Base-by-base conservation (phyloP, 202 grass and related monocot species). In the Zoysia matrella region DNA sequence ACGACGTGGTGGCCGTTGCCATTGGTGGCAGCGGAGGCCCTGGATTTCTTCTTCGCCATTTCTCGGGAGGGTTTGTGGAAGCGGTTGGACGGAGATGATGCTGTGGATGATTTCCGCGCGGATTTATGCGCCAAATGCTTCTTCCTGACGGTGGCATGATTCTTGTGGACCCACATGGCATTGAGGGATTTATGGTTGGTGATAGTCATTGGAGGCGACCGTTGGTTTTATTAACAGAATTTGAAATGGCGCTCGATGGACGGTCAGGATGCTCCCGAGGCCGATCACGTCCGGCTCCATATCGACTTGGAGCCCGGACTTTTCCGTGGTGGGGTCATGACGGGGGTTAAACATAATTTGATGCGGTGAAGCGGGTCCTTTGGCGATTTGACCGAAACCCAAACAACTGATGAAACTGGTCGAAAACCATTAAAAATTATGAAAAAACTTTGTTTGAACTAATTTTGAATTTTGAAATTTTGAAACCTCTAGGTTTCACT, bases 1-100 rank as follows among this genome's bases (percentile, higher is more conserved):
- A 6, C 2, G 5, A 79, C 66, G 3, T 64, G 61, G 44, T 5
- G 8, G 44, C 77, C 80, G 52, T 86, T 78, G 7, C 16, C 11
- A 11, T 74, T 52, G 30, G 30, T 48, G 85, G 65, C 44, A 72
- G 79, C 60, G 43, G 67, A 49, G 78, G 65, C 18, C 74, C 54
- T 8, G 48, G 81, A 82, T 51, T 91, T 88, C 82, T 91, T 88
- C 69, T 91, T 91, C 67, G 85, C 89, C 89, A 91, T 91, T 62
- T 63, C 60, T 63, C 22, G 39, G 61, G 85, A 88, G 82, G 85
- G 89, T 85, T 91, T 69, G 77, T 70, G 52, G 77, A 16, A 49
- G 42, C 47, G 66, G 65, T 71, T 69, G 80, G 67, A 80, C 53
- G 45, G 54, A 46, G 76, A 80, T 12, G 66, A 36, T 5, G 18